Percentiles rank a stretch among this genome's conserved stretches.
phyloP scores from a whole-genome alignment of 2,329 filamentous ascomycete species.

The Dactylellina parvicollis region DNA sequence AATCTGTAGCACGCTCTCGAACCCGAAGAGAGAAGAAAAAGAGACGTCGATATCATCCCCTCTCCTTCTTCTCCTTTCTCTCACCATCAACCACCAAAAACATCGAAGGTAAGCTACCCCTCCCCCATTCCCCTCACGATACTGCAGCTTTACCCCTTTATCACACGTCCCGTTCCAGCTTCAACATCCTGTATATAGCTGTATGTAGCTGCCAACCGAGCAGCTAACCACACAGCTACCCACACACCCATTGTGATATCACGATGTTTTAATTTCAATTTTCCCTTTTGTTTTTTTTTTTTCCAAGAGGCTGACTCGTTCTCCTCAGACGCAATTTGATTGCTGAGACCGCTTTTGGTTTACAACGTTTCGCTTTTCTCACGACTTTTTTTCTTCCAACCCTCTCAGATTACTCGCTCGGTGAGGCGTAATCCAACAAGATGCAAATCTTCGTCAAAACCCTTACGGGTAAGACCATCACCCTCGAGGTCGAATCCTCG shows the following conservation, averaged over 20 bases:
- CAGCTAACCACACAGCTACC: no score
- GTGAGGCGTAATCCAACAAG: conserved; percentile 44
- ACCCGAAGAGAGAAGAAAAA: conserved; percentile 8
- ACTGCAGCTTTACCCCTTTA: no score
- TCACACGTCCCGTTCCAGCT: no score
- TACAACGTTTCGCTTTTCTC: conserved; percentile 32
- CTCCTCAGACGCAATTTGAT: conserved; percentile 50
- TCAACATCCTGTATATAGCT: no score
- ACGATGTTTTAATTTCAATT: no score
- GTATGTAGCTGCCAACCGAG: no score
- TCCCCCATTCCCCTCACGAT: neutral
- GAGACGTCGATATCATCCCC: conserved; percentile 10
- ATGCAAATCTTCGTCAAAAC: conserved; percentile 90
- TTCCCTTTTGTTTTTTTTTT: neutral
- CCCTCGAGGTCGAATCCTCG: conserved; percentile 66
- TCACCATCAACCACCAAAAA: conserved; percentile 47
- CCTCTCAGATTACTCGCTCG: conserved; percentile 50
- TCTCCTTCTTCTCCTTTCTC: neutral
- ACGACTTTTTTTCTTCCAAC: conserved; percentile 25
- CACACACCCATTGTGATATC: conserved; percentile 13
- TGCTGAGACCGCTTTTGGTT: conserved; percentile 54
- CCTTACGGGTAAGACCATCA: conserved; percentile 78
- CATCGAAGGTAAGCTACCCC: conserved; percentile 53
- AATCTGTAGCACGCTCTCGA: conserved; percentile 4
- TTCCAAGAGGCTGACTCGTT: conserved; percentile 17